phyloP scores from a whole-genome alignment of 2,329 filamentous ascomycete species.

The Teratosphaeria pseudoeucalypti region DNA sequence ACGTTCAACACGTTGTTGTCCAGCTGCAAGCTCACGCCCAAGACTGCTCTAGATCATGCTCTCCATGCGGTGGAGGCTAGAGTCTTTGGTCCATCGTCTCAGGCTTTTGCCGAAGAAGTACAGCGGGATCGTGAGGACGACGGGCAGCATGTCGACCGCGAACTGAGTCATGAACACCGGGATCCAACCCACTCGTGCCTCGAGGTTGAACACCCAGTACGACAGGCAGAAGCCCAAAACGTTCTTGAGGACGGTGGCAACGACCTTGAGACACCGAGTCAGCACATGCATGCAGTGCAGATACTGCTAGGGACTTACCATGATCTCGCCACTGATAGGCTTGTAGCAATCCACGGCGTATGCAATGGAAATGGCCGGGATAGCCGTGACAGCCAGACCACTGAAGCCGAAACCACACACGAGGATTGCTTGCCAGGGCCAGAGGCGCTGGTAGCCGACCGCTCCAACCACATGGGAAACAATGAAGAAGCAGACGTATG shows the following conservation, averaged over 20 bases:
- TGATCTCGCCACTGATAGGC: constrained; percentile 36
- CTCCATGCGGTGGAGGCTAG: constrained; percentile 28
- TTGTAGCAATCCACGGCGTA: constrained; percentile 40
- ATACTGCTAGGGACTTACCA: constrained; percentile 30
- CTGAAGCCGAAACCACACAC: constrained; percentile 39
- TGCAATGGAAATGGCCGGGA: constrained; percentile 34
- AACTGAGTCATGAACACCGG: constrained; percentile 36
- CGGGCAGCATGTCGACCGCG: constrained; percentile 29
- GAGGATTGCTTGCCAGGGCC: constrained; percentile 41
- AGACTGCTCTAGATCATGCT: constrained; percentile 16
- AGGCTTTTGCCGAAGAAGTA: constrained; percentile 35
- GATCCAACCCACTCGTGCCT: constrained; percentile 29
- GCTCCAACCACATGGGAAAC: constrained; percentile 40
- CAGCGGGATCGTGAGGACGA: constrained; percentile 30
- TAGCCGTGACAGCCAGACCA: constrained; percentile 31
- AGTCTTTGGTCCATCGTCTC: constrained; percentile 29
- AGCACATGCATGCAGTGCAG: neutral
- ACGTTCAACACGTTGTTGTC: neutral
- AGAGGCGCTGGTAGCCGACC: constrained; percentile 38
- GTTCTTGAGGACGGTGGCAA: constrained; percentile 30
- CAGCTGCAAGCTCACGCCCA: neutral
- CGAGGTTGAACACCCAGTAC: constrained; percentile 33
- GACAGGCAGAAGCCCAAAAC: constrained; percentile 34
- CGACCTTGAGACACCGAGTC: neutral
- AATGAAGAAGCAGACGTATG: constrained; percentile 42